A percentile compares a stretch with the other conserved stretches of the same genome.
These are phyloP conservation scores for Trypanosoma caninum DNA, from an alignment of 208 protist species.

Conservation along the genomic window DNA sequence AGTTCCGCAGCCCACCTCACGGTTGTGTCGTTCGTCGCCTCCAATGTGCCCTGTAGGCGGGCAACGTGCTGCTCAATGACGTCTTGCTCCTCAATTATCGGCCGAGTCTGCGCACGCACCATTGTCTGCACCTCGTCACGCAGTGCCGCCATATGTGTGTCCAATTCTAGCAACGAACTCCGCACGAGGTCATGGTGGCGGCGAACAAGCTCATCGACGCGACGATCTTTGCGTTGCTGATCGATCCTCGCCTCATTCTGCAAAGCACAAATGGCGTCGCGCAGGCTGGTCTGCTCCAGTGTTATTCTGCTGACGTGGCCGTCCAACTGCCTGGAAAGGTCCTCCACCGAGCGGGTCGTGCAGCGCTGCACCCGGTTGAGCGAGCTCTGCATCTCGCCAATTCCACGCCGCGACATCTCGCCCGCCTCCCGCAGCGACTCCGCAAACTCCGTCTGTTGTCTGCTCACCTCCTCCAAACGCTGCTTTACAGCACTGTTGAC, in stretches of 20 bases:
- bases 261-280: constrained; percentile 33
- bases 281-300: constrained; percentile 34
- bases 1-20: constrained; percentile 34
- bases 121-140: constrained; percentile 26
- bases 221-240: constrained; percentile 46
- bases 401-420: constrained; percentile 1
- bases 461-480: constrained; percentile 14
- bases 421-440: constrained; percentile 18
- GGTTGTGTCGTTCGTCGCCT: constrained; percentile 37
- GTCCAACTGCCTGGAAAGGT: constrained; percentile 19
- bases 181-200: constrained; percentile 49
- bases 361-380: constrained; percentile 25
- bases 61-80: constrained; percentile 39
- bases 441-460: constrained; percentile 1
- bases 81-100: constrained; percentile 28
- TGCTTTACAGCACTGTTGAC: constrained; percentile 1
- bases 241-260: constrained; percentile 26
- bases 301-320: constrained; percentile 11
- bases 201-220: constrained; percentile 39
- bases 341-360: constrained; percentile 25
- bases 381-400: constrained; percentile 16
- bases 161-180: constrained; percentile 32
- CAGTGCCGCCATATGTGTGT: constrained; percentile 37
- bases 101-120: constrained; percentile 21
- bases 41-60: constrained; percentile 46